Percentiles rank a stretch among this genome's conserved stretches.
These are phyloP conservation scores for Phytophthora pistaciae DNA, from an alignment of 352 stramenopile species.

Conservation along the genomic window DNA sequence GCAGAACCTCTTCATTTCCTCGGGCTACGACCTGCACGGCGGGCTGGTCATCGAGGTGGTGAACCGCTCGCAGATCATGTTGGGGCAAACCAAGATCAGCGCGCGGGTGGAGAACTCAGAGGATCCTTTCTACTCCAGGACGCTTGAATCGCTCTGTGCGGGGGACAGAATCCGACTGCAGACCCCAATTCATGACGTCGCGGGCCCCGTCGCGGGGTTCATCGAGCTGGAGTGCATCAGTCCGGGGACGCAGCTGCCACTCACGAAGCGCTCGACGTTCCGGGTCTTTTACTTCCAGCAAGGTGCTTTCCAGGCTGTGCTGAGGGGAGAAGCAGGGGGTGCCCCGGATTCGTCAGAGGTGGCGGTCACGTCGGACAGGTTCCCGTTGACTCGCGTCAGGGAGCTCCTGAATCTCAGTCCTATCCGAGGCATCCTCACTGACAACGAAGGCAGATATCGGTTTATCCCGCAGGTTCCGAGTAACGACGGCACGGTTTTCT, in stretches of 20 bases:
- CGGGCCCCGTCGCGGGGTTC: slow-evolving; percentile 28
- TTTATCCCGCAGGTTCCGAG: slow-evolving; percentile 22
- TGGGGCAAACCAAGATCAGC: slow-evolving; percentile 42
- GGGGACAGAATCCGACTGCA: slow-evolving; percentile 38
- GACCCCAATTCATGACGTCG: slow-evolving; percentile 29
- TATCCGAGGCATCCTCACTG: slow-evolving; percentile 63
- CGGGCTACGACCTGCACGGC: slow-evolving; percentile 28
- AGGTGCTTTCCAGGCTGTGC: slow-evolving; percentile 42
- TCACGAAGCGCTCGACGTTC: slow-evolving; percentile 58
- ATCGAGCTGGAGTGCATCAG: slow-evolving; percentile 57
- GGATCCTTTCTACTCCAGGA: slow-evolving; percentile 21
- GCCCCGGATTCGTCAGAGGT: slow-evolving; percentile 11
- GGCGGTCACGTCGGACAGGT: slow-evolving; percentile 30
- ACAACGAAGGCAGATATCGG: slow-evolving; percentile 56
- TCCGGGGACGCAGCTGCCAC: slow-evolving; percentile 65
- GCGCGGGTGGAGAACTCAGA: slow-evolving; percentile 19
- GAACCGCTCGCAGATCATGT: slow-evolving; percentile 70
- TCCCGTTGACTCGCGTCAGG: slow-evolving; percentile 52
- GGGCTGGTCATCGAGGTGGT: slow-evolving; percentile 45
- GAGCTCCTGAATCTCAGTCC: slow-evolving; percentile 60
- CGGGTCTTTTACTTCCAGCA: slow-evolving; percentile 56
- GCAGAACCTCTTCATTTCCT: slow-evolving; percentile 61
- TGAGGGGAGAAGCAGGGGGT: slow-evolving; percentile 23
- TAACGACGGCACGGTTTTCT: slow-evolving; percentile 25
- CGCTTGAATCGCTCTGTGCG: slow-evolving; percentile 33